phyloP scores from a whole-genome alignment of 2,329 filamentous ascomycete genomes.

The Bretziella fagacearum region DNA sequence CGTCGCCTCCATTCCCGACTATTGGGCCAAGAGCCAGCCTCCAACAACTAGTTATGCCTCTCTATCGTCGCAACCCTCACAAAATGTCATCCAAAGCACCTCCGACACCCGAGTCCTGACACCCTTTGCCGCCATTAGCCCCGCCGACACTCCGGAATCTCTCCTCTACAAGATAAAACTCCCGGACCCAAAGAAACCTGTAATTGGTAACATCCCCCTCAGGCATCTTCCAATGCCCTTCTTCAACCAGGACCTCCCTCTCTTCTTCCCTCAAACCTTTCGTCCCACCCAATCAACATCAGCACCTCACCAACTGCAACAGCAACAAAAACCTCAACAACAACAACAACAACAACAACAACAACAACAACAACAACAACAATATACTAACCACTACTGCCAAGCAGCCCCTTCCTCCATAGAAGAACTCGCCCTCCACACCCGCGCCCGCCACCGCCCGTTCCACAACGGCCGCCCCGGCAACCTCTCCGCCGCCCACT shows the following conservation, averaged over 20 bases:
- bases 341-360: background rate
- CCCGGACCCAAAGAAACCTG: background rate
- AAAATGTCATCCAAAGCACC: too few relatives aligned
- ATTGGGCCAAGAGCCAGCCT: conserved; percentile 2
- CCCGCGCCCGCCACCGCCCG: background rate
- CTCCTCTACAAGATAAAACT: background rate
- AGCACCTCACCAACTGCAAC: background rate
- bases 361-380: background rate
- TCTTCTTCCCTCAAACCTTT: background rate
- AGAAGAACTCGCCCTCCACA: background rate
- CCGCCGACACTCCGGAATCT: background rate
- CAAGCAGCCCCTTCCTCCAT: background rate
- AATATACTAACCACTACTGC: background rate
- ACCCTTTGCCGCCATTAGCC: background rate
- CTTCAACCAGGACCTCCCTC: background rate
- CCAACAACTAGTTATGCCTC: too few relatives aligned
- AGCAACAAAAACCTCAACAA: background rate
- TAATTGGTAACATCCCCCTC: background rate
- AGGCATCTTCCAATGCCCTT: background rate
- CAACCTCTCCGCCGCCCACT: background rate
- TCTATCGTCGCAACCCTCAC: too few relatives aligned
- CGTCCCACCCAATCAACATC: background rate
- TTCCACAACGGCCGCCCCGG: background rate
- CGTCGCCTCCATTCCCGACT: background rate
- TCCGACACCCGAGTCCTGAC: too few relatives aligned